Conservation (phyloP, 805 yeast genomes). For the Hanseniaspora occidentalis region DNA sequence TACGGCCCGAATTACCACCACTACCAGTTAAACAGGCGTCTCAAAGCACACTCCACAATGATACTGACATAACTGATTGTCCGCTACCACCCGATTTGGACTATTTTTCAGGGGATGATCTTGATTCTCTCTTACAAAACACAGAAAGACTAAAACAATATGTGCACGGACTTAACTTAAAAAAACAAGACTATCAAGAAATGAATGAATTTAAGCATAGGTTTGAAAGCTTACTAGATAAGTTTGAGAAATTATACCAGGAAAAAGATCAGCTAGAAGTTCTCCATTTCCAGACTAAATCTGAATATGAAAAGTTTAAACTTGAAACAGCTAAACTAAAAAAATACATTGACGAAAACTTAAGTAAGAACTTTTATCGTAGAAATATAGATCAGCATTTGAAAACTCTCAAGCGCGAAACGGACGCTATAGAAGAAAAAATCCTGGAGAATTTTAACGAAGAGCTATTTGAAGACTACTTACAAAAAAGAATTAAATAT, state of each 20-base stretch:
- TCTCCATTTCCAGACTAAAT: slow-evolving; percentile 9
- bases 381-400: slow-evolving; percentile 20
- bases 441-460: slow-evolving; percentile 19
- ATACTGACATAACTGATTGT: too few relatives aligned
- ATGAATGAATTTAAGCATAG: slow-evolving; percentile 8
- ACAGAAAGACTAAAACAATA: slow-evolving; percentile 4
- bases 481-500: neutral
- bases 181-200: slow-evolving; percentile 11
- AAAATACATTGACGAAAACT: slow-evolving; percentile 27
- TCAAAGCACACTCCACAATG: too few relatives aligned
- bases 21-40: neutral
- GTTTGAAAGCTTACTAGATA: neutral
- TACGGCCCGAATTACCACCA: neutral
- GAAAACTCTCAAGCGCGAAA: slow-evolving; percentile 19
- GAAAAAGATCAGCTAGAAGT: slow-evolving; percentile 17
- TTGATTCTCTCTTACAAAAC: neutral
- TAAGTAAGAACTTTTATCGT: slow-evolving; percentile 25
- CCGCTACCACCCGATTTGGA: slow-evolving; percentile 2
- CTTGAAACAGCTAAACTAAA: slow-evolving; percentile 26
- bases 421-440: slow-evolving; percentile 10
- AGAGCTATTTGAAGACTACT: slow-evolving; percentile 14
- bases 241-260: slow-evolving; percentile 16
- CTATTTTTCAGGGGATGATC: neutral
- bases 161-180: slow-evolving; percentile 2
- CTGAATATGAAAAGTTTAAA: slow-evolving; percentile 21